Evolutionary conservation across 345 rosid genomes (phyloP), one percentile per base, ranked within the genome.

Genomic region (Populus nigra): DNA sequence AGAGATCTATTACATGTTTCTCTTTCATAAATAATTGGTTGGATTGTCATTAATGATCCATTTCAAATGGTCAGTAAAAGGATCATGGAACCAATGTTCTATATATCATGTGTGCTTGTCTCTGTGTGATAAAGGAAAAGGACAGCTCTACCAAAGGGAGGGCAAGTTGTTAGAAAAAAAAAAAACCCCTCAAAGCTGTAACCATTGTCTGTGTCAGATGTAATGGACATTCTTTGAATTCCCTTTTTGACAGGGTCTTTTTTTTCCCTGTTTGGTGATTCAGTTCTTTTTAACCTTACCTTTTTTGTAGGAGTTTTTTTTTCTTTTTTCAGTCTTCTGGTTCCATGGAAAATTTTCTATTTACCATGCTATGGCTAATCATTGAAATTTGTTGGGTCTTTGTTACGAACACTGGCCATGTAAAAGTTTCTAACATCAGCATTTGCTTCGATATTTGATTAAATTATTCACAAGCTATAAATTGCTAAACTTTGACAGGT

Each of bases 401-500:
- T 5, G 13, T 65, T 73, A 27, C 62, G 31, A 29, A 45, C 36
- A 45, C 12, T 29, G 45, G 43, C 20, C 69, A 74, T 3, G 47
- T 27, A 45, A 45, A 45, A 45, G 50, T 45, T 45, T 45, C 50
- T 45, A 11, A 45, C 50, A 12, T 45, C 50, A 45, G 1, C 50
- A 45, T 45, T 45, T 45, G 50, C 50, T 57, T 33, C 41, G 36
- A 41, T 15, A 65, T 39, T 69, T 18, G 22, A 39, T 4, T 68
- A 7, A 6, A 45, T 69, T 8, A 70, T 35, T 73, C 33, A 73
- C 43, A 55, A 25, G 39, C 10, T 10, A 45, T 45, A 11, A 10
- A 12, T 45, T 72, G 9, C 31, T 43, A 61, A 50, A 69, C 53
- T 72, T 82, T 84, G 87, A 79, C 91, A 95, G 98, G 98, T 95